These are phyloP conservation scores for Trapa bicornis DNA, from an alignment of 345 rosid species.

Conservation along the genomic window DNA sequence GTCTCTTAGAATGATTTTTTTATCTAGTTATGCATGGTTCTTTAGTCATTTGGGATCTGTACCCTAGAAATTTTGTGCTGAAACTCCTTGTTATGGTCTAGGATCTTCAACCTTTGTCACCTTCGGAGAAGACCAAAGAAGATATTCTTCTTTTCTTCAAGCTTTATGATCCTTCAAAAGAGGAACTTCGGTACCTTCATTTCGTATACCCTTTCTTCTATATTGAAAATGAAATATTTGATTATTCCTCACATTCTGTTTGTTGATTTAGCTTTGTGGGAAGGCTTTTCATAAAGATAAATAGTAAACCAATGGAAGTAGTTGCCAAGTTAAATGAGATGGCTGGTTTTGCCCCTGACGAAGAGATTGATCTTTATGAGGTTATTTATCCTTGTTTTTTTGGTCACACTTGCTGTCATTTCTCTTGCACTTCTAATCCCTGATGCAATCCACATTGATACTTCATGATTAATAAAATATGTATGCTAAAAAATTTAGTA, in stretches of 20 bases:
- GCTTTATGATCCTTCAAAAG: slow-evolving; percentile 30
- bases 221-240: not conserved
- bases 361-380: slow-evolving; percentile 34
- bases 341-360: slow-evolving; percentile 35
- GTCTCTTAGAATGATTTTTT: not conserved
- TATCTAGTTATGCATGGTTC: not conserved
- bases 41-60: not conserved
- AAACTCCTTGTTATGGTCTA: slow-evolving; percentile 8
- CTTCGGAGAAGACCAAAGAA: slow-evolving; percentile 21
- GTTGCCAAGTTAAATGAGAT: slow-evolving; percentile 27
- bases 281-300: slow-evolving; percentile 30
- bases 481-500: not conserved
- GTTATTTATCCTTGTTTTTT: not conserved
- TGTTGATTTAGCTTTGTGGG: slow-evolving; percentile 25
- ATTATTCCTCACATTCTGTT: not conserved
- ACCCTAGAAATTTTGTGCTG: not conserved
- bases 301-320: slow-evolving; percentile 27
- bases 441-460: slow-evolving; percentile 11
- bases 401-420: not conserved
- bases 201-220: not conserved
- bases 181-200: slow-evolving; percentile 24
- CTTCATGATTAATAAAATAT: not conserved
- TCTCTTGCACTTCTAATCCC: slow-evolving; percentile 1
- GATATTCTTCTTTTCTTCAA: slow-evolving; percentile 39
- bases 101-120: slow-evolving; percentile 23